A percentile compares a stretch with the other conserved stretches of the same genome.
Evolutionary conservation across 768 basidiomycete genomes (phyloP).

Genomic region (Lentinula raphanica): DNA sequence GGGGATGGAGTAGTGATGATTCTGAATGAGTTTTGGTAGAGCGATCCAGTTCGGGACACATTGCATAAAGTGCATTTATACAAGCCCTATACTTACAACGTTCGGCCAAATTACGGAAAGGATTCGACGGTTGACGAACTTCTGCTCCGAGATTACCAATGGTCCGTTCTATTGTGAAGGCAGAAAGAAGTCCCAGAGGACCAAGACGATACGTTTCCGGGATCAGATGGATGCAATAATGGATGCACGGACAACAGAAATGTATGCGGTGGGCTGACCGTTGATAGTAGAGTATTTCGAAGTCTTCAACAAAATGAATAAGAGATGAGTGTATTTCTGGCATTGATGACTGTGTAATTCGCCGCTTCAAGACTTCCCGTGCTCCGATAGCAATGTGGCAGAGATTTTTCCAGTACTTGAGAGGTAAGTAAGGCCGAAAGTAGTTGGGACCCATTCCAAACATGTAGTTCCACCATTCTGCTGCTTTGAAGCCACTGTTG

Average conservation of each 20-base stretch:
- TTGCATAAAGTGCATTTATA: constrained; percentile 12
- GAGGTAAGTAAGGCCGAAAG: constrained; percentile 15
- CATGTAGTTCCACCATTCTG: constrained; percentile 23
- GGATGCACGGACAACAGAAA: constrained; percentile 23
- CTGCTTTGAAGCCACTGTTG: constrained; percentile 25
- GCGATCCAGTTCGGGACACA: constrained; percentile 12
- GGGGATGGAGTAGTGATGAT: no score
- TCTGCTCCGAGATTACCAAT: constrained; percentile 11
- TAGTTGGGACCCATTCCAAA: constrained; percentile 23
- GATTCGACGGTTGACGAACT: constrained; percentile 13
- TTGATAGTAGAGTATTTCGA: constrained; percentile 24
- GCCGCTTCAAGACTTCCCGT: constrained; percentile 16
- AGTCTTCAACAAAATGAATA: constrained; percentile 21
- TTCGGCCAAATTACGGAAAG: constrained; percentile 13
- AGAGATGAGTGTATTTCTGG: constrained; percentile 12
- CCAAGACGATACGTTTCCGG: constrained; percentile 16
- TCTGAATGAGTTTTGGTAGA: no score
- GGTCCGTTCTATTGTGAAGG: constrained; percentile 16
- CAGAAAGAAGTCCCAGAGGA: constrained; percentile 10
- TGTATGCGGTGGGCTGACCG: constrained; percentile 20
- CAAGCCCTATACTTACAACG: constrained; percentile 7
- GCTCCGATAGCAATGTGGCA: constrained; percentile 21
- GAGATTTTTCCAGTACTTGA: constrained; percentile 17
- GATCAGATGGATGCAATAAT: constrained; percentile 20
- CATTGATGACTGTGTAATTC: constrained; percentile 13